Evolutionary conservation across 208 protist species (phyloP).

Genomic region (Trypanosoma brucei): DNA sequence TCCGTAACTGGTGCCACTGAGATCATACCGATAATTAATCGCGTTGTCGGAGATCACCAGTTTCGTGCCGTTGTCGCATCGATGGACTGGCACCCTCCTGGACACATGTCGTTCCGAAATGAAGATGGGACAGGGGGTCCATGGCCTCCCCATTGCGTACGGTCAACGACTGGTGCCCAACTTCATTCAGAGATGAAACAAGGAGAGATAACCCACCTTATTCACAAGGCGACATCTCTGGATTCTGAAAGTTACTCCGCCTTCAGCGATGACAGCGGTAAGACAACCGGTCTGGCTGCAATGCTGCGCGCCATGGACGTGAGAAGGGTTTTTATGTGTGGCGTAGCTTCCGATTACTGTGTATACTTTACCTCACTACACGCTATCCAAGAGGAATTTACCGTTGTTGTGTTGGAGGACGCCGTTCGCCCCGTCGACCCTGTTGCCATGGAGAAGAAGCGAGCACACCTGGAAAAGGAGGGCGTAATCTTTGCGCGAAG

Average conservation of each 20-base stretch:
- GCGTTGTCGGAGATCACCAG: constrained; percentile 2
- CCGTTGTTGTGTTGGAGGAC: constrained; percentile 57
- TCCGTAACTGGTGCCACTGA: constrained; percentile 26
- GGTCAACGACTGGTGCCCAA: constrained; percentile 31
- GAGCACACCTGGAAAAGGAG: neutral
- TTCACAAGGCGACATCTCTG: constrained; percentile 35
- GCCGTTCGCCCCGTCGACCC: constrained; percentile 30
- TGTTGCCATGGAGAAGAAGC: neutral
- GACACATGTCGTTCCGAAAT: constrained; percentile 54
- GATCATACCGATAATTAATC: constrained; percentile 44
- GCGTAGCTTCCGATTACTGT: constrained; percentile 68
- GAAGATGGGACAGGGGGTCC: constrained; percentile 23
- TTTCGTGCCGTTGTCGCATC: constrained; percentile 47
- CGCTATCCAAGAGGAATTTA: constrained; percentile 33
- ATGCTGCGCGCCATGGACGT: constrained; percentile 40
- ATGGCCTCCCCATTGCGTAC: constrained; percentile 65
- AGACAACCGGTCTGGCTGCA: constrained; percentile 31
- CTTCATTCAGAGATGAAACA: constrained; percentile 31
- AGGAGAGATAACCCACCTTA: constrained; percentile 12
- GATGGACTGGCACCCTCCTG: constrained; percentile 60
- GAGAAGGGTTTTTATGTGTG: constrained; percentile 55
- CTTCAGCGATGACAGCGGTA: constrained; percentile 38
- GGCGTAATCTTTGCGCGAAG: neutral
- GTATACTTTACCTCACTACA: constrained; percentile 56
- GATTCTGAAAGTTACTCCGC: constrained; percentile 62